phyloP scores from a whole-genome alignment of 306 rosid genomes.

The Acacia melanoxylon region DNA sequence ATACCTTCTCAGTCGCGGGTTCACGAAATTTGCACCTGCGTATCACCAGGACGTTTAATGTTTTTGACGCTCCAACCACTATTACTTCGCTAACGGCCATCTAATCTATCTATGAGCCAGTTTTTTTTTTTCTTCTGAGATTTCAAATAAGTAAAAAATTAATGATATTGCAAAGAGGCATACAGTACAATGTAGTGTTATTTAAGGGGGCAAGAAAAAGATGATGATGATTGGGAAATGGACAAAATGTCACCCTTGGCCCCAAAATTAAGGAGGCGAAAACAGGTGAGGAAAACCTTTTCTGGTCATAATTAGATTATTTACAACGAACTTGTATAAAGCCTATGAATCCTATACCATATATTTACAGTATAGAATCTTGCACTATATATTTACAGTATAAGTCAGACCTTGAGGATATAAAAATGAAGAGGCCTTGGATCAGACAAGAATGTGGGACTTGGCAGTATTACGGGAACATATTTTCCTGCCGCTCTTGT shows the following conservation, averaged over 20 bases:
- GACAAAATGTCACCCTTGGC: background rate
- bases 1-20: background rate
- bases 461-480: conserved; percentile 59
- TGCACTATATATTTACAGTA: background rate
- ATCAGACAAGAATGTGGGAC: conserved; percentile 49
- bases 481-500: conserved; percentile 56
- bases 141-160: background rate
- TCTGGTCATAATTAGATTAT: background rate
- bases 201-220: background rate
- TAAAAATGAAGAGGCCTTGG: background rate
- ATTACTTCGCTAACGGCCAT: too few relatives aligned
- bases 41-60: background rate
- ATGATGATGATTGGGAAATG: background rate
- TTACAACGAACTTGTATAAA: background rate
- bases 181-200: background rate
- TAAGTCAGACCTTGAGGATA: background rate
- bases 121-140: background rate
- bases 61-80: background rate
- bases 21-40: background rate
- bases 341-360: background rate
- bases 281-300: background rate
- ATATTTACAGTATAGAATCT: background rate
- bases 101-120: background rate
- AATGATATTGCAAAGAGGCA: background rate
- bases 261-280: background rate